A percentile compares a stretch with the other conserved stretches of the same genome.
Evolutionary conservation across 306 rosid species (phyloP).

Genomic region (Carpinus viminea): DNA sequence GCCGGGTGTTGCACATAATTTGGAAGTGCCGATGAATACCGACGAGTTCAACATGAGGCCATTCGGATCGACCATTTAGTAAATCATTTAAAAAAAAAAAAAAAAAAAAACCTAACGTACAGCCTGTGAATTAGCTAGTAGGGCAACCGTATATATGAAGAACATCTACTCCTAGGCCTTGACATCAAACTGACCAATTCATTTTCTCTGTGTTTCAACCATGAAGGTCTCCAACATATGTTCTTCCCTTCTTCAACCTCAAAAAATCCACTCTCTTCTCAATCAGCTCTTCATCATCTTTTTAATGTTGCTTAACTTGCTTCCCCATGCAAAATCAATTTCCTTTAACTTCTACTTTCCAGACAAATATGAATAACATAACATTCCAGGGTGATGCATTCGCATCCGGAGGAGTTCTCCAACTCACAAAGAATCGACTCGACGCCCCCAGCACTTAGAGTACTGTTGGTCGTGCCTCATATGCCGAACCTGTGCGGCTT

Average conservation of each 20-base stretch:
- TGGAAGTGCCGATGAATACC: too few relatives aligned
- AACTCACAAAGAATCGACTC: constrained; percentile 57
- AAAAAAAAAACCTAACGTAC: too few relatives aligned
- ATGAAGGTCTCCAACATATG: neutral
- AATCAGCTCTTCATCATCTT: constrained; percentile 17
- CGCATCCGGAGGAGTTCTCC: constrained; percentile 41
- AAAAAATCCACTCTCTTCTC: neutral
- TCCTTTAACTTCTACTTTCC: constrained; percentile 54
- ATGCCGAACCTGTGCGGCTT: too few relatives aligned
- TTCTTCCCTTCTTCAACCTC: neutral
- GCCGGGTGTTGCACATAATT: too few relatives aligned
- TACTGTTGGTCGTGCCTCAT: too few relatives aligned
- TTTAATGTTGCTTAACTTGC: constrained; percentile 11
- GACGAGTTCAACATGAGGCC: neutral
- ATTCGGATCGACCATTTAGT: neutral
- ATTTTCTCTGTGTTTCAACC: neutral
- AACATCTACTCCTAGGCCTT: neutral
- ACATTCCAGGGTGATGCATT: constrained; percentile 55
- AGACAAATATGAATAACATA: constrained; percentile 31
- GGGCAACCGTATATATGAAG: constrained; percentile 5
- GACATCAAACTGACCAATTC: neutral
- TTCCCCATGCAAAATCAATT: constrained; percentile 31
- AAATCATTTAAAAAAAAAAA: neutral
- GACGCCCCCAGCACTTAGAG: constrained; percentile 46
- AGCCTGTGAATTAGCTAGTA: neutral